phyloP scores from a whole-genome alignment of 2,329 filamentous ascomycete species.

The Harringtonia lauricola region DNA sequence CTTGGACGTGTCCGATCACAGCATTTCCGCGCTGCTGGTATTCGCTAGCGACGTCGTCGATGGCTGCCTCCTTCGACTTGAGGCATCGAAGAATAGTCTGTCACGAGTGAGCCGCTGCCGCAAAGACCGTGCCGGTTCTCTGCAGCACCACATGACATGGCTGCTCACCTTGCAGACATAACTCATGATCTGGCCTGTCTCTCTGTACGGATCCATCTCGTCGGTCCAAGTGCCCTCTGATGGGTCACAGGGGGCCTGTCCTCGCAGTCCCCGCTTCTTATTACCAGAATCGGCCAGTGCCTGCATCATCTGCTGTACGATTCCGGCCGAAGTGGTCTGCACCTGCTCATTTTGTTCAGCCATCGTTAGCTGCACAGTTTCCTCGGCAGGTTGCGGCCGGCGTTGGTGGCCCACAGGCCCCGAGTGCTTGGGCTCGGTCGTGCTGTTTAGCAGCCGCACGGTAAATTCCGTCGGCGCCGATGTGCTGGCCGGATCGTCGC shows the following conservation, averaged over 20 bases:
- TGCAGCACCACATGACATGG: not conserved
- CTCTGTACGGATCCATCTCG: constrained; percentile 9
- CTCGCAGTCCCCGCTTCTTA: not conserved
- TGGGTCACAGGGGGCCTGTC: constrained; percentile 1
- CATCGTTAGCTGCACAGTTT: too few relatives aligned
- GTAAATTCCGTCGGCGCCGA: constrained; percentile 5
- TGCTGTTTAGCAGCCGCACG: constrained; percentile 4
- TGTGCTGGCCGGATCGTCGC: not conserved
- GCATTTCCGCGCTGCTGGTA: constrained; percentile 8
- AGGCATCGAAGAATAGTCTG: constrained; percentile 11
- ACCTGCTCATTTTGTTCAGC: not conserved
- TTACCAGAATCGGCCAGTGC: not conserved
- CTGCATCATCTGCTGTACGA: constrained; percentile 9
- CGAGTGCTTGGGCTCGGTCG: not conserved
- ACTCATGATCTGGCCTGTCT: constrained; percentile 9
- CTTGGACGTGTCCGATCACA: constrained; percentile 1
- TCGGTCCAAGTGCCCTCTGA: constrained; percentile 7
- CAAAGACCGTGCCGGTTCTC: not conserved
- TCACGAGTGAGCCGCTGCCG: not conserved
- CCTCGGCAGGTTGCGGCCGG: not conserved
- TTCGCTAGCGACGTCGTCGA: constrained; percentile 10
- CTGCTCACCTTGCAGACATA: constrained; percentile 11
- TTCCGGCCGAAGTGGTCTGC: not conserved
- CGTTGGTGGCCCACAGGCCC: not conserved
- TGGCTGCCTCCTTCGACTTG: constrained; percentile 11